Evolutionary conservation across 371 early-diverging fungal genomes (phyloP).

Genomic region (Mortierella sp.): DNA sequence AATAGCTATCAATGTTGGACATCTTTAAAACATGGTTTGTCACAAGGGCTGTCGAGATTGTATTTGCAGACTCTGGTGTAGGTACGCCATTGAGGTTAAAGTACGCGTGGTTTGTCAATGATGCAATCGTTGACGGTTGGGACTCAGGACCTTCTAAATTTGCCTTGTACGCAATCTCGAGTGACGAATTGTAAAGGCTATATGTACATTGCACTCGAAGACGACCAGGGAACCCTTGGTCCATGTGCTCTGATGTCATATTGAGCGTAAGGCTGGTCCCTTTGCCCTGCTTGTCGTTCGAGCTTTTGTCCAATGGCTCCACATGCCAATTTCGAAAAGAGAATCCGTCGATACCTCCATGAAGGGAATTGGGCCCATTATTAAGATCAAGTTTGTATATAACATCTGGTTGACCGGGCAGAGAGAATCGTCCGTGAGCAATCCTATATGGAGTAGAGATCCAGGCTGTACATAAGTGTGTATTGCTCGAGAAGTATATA

Average conservation of each 20-base stretch:
- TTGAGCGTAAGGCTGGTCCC: conserved; percentile 30
- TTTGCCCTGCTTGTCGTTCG: conserved; percentile 22
- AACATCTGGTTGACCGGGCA: conserved; percentile 42
- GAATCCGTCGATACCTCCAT: conserved; percentile 63
- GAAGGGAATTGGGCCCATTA: conserved; percentile 66
- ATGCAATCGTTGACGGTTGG: conserved; percentile 53
- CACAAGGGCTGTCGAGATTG: background rate
- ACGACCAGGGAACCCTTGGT: conserved; percentile 66
- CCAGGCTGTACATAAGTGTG: background rate
- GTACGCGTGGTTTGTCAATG: conserved; percentile 69
- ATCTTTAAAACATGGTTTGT: conserved; percentile 64
- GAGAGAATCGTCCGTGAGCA: conserved; percentile 58
- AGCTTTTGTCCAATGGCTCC: conserved; percentile 23
- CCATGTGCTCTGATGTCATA: conserved; percentile 55
- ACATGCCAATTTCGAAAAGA: conserved; percentile 58
- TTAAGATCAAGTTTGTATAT: conserved; percentile 60
- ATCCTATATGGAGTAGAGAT: conserved; percentile 49
- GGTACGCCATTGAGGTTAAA: conserved; percentile 71
- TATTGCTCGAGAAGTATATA: background rate
- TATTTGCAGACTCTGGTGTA: background rate
- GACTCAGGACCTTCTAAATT: background rate
- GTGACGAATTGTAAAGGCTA: conserved; percentile 39
- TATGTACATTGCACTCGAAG: conserved; percentile 57
- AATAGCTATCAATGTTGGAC: conserved; percentile 62
- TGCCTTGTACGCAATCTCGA: conserved; percentile 57